Percentiles rank a stretch among this genome's conserved stretches.
phyloP scores from a whole-genome alignment of 2,329 filamentous ascomycete species.

The Arthroderma sp. region DNA sequence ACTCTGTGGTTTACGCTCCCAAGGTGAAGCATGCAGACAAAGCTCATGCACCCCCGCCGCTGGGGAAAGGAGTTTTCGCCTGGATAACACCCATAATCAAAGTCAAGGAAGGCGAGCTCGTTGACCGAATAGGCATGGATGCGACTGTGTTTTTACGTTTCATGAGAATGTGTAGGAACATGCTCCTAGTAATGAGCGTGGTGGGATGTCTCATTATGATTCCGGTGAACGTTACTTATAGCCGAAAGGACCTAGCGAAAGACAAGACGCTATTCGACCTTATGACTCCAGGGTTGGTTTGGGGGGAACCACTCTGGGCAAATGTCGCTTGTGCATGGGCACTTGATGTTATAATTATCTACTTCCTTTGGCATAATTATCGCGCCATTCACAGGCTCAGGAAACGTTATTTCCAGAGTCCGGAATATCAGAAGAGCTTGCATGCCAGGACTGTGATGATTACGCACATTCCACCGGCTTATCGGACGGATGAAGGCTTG shows the following conservation, averaged over 20 bases:
- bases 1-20: conserved; percentile 85
- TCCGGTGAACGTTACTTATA: conserved; percentile 59
- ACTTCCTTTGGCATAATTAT: conserved; percentile 87
- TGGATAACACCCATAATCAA: conserved; percentile 71
- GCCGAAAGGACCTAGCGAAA: conserved; percentile 21
- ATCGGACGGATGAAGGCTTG: conserved; percentile 74
- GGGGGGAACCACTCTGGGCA: conserved; percentile 43
- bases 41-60: conserved; percentile 72
- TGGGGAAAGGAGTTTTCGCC: conserved; percentile 76
- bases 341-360: conserved; percentile 63
- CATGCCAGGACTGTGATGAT: conserved; percentile 57
- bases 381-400: conserved; percentile 57
- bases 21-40: conserved; percentile 87
- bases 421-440: conserved; percentile 78
- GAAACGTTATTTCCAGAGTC: conserved; percentile 67
- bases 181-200: conserved; percentile 62
- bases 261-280: conserved; percentile 25
- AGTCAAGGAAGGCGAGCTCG: conserved; percentile 63
- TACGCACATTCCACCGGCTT: conserved; percentile 64
- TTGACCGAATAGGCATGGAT: conserved; percentile 80
- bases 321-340: conserved; percentile 49
- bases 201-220: conserved; percentile 67
- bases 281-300: conserved; percentile 43
- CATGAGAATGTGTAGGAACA: conserved; percentile 79
- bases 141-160: conserved; percentile 84